A percentile compares a stretch with the other conserved stretches of the same genome.
Evolutionary conservation across 768 basidiomycete genomes (phyloP).

Genomic region (Collybiopsis luxurians): DNA sequence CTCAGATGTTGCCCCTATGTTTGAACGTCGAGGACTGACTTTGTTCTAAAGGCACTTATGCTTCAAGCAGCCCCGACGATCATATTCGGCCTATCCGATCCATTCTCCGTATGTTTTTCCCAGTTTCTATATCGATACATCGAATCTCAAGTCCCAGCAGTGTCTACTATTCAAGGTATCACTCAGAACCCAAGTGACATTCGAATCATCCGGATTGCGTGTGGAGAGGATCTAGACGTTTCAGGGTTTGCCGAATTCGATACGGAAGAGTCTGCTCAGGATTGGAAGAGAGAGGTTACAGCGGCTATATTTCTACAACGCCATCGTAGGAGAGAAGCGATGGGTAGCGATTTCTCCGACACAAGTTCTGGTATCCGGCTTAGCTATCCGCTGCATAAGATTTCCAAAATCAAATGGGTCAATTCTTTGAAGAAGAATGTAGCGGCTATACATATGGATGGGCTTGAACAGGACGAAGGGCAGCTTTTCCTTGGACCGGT

Average conservation of each 20-base stretch:
- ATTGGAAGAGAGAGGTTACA: conserved; percentile 49
- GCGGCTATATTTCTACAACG: conserved; percentile 45
- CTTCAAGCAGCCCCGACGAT: conserved; percentile 52
- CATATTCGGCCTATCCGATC: conserved; percentile 51
- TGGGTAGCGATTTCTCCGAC: conserved; percentile 25
- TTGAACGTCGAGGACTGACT: no score
- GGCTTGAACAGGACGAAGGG: conserved; percentile 17
- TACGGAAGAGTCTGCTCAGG: conserved; percentile 50
- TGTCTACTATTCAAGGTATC: conserved; percentile 45
- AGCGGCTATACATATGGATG: conserved; percentile 20
- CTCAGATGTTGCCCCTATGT: no score
- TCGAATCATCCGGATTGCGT: conserved; percentile 34
- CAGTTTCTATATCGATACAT: background rate
- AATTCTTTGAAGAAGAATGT: conserved; percentile 21
- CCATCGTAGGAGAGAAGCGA: conserved; percentile 35
- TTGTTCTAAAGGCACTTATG: conserved; percentile 29
- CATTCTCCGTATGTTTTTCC: conserved; percentile 42
- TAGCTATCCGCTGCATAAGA: conserved; percentile 41
- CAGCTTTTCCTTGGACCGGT: conserved; percentile 30
- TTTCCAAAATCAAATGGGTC: conserved; percentile 24
- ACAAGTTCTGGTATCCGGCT: conserved; percentile 39
- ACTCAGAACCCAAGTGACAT: conserved; percentile 44
- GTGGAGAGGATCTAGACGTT: conserved; percentile 24
- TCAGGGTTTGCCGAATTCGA: conserved; percentile 47
- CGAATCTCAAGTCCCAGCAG: conserved; percentile 24